Conservation (phyloP, 306 rosid species). For the Boehmeria nivea region DNA sequence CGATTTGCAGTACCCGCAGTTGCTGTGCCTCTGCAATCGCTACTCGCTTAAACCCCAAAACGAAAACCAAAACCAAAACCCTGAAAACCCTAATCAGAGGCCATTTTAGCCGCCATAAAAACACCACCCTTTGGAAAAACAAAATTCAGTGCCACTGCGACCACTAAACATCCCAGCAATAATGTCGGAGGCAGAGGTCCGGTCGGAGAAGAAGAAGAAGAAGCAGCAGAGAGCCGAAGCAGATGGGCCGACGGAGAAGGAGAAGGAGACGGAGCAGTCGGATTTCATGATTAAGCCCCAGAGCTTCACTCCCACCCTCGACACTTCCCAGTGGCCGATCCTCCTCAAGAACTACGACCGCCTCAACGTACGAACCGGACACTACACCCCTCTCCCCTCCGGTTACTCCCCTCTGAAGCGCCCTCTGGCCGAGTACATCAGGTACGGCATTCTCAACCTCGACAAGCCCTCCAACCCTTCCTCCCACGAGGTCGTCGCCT, state of each 20-base stretch:
- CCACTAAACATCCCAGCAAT: too few species aligned
- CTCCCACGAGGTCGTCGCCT: conserved; percentile 85
- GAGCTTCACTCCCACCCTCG: conserved; percentile 55
- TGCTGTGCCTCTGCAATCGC: too few species aligned
- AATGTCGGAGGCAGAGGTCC: conserved; percentile 38
- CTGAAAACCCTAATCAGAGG: too few species aligned
- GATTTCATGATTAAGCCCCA: conserved; percentile 70
- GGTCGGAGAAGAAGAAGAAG: conserved; percentile 52
- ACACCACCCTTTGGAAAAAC: too few species aligned
- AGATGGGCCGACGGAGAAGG: conserved; percentile 10
- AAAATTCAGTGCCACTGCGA: too few species aligned
- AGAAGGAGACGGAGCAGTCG: conserved; percentile 12
- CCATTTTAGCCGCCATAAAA: too few species aligned
- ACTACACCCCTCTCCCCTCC: conserved; percentile 75
- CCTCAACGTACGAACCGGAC: conserved; percentile 79
- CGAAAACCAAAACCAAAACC: too few species aligned
- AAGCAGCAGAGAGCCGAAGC: conserved; percentile 26
- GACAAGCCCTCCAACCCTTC: conserved; percentile 87
- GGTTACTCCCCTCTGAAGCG: conserved; percentile 74
- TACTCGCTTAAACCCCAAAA: too few species aligned
- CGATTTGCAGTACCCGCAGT: too few species aligned
- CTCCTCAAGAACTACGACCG: conserved; percentile 85
- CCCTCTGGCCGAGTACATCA: conserved; percentile 60
- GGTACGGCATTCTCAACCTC: conserved; percentile 68
- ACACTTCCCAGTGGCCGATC: conserved; percentile 77